phyloP scores from a whole-genome alignment of 805 yeast species.

The Metschnikowia picachoensis region DNA sequence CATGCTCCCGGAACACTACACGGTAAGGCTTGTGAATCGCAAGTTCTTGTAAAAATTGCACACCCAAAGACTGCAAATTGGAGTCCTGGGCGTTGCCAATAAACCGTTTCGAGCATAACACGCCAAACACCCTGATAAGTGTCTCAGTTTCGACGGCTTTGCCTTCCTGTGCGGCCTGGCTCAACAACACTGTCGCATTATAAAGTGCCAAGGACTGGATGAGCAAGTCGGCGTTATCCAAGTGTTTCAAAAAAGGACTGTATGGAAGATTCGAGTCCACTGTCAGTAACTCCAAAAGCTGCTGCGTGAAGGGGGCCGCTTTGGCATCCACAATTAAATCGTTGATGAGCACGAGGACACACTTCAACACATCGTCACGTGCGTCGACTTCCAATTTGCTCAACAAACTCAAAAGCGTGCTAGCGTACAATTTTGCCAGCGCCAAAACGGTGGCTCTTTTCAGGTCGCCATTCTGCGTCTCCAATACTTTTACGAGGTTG shows the following conservation, averaged over 20 bases:
- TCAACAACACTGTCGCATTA: slow-evolving; percentile 48
- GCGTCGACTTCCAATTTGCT: slow-evolving; percentile 39
- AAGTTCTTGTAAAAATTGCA: slow-evolving; percentile 63
- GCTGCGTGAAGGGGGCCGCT: slow-evolving; percentile 28
- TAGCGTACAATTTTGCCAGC: slow-evolving; percentile 50
- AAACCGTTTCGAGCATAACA: slow-evolving; percentile 27
- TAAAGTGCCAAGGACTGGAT: slow-evolving; percentile 54
- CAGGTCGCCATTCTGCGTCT: slow-evolving; percentile 43
- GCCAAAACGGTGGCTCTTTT: slow-evolving; percentile 38
- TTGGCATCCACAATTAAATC: slow-evolving; percentile 48
- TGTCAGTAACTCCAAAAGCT: slow-evolving; percentile 40
- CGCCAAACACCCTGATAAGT: slow-evolving; percentile 36
- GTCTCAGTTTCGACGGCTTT: slow-evolving; percentile 34
- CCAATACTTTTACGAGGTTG: slow-evolving; percentile 49
- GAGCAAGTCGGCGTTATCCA: slow-evolving; percentile 53
- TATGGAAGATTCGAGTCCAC: slow-evolving; percentile 49
- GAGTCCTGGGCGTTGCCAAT: slow-evolving; percentile 32
- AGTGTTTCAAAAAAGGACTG: slow-evolving; percentile 47
- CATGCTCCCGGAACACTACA: slow-evolving; percentile 38
- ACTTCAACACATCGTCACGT: slow-evolving; percentile 64
- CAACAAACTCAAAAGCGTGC: slow-evolving; percentile 52
- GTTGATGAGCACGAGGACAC: slow-evolving; percentile 56
- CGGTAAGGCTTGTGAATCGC: slow-evolving; percentile 54
- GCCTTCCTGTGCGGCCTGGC: slow-evolving; percentile 20
- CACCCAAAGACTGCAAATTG: slow-evolving; percentile 53